These are phyloP conservation scores for Trametes hirsuta DNA, from an alignment of 1,284 basidiomycete species.

Conservation along the genomic window DNA sequence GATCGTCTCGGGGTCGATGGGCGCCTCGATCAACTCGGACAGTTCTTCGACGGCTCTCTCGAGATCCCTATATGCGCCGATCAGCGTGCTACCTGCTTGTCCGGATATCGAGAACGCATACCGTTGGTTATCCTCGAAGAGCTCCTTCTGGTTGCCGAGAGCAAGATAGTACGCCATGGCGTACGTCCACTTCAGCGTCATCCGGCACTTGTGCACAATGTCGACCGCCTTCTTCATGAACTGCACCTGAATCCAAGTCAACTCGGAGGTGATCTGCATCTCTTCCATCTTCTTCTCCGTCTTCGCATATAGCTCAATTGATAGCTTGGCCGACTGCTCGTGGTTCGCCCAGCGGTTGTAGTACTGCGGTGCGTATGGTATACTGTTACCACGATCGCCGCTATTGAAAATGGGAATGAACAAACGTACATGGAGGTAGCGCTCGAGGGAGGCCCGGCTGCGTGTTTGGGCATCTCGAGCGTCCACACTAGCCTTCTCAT, in stretches of 20 bases:
- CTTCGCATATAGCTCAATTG: slow-evolving; percentile 88
- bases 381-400: slow-evolving; percentile 4
- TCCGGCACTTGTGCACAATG: slow-evolving; percentile 87
- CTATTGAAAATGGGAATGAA: background rate
- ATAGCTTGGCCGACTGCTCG: slow-evolving; percentile 96
- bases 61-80: slow-evolving; percentile 67
- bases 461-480: slow-evolving; percentile 90
- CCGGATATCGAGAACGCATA: slow-evolving; percentile 33
- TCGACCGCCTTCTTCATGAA: slow-evolving; percentile 99
- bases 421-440: slow-evolving; percentile 91
- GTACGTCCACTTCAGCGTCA: slow-evolving; percentile 99
- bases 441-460: slow-evolving; percentile 88
- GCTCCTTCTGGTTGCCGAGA: slow-evolving; percentile 90
- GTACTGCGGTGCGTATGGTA: slow-evolving; percentile 58
- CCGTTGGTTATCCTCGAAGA: slow-evolving; percentile 98
- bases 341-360: slow-evolving; percentile 99
- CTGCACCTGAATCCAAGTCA: slow-evolving; percentile 99
- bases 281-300: slow-evolving; percentile 99
- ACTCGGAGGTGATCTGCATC: slow-evolving; percentile 89
- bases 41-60: slow-evolving; percentile 96
- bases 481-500: slow-evolving; percentile 89
- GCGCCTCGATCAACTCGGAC: slow-evolving; percentile 89
- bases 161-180: slow-evolving; percentile 98
- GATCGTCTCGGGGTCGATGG: slow-evolving; percentile 87
- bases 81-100: background rate